These are phyloP conservation scores for Rickenella mellea DNA, from an alignment of 768 basidiomycete species.

Conservation along the genomic window DNA sequence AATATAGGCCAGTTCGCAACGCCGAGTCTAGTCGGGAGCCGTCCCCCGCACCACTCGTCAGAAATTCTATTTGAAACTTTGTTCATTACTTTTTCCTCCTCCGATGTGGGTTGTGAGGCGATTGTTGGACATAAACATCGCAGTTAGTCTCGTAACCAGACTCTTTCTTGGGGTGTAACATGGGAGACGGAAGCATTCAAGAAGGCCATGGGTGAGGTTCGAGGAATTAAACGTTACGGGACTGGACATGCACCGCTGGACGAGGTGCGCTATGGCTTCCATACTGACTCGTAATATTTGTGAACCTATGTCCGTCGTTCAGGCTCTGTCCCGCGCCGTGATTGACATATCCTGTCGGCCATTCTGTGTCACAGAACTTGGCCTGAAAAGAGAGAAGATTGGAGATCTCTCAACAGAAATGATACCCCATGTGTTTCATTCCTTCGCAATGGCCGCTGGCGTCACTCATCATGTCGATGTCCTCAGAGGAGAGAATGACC, in stretches of 20 bases:
- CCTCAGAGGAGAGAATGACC: conserved; percentile 92
- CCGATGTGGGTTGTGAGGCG: too few relatives aligned
- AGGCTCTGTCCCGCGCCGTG: conserved; percentile 93
- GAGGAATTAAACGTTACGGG: conserved; percentile 91
- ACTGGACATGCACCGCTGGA: conserved; percentile 95
- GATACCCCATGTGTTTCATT: conserved; percentile 96
- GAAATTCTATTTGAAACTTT: too few relatives aligned
- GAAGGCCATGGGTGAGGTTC: conserved; percentile 86
- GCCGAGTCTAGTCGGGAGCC: too few relatives aligned
- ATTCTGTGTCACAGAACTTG: conserved; percentile 88
- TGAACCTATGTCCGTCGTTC: conserved; percentile 6
- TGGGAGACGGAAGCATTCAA: conserved; percentile 92
- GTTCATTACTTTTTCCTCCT: too few relatives aligned
- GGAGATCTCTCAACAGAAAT: conserved; percentile 96
- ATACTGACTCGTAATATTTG: neutral
- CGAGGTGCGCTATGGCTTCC: conserved; percentile 48
- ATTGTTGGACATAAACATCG: too few relatives aligned
- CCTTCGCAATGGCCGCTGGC: conserved; percentile 94
- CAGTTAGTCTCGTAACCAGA: too few relatives aligned
- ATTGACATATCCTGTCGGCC: conserved; percentile 98
- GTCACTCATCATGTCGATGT: conserved; percentile 93
- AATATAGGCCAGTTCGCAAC: too few relatives aligned
- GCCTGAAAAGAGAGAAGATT: conserved; percentile 81
- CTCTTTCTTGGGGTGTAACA: too few relatives aligned
- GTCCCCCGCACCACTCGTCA: too few relatives aligned